These are phyloP conservation scores for Rhododendron kiyosumense DNA, from an alignment of 148 eudicot genomes.

Conservation along the genomic window DNA sequence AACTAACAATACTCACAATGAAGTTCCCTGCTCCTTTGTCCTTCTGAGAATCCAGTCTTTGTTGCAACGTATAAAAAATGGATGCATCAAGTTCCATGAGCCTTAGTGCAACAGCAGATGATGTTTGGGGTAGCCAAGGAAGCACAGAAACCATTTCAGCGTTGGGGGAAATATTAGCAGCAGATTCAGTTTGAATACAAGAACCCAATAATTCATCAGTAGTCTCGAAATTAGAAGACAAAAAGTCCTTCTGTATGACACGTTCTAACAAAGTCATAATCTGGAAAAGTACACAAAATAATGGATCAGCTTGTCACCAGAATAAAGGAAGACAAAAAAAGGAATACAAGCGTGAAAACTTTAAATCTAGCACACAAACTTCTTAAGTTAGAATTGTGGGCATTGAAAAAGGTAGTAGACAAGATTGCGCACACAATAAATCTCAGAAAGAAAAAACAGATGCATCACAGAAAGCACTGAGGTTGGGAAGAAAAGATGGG, in stretches of 20 bases:
- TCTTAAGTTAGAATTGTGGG: background rate
- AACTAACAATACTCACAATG: slow-evolving; percentile 22
- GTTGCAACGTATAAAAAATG: slow-evolving; percentile 22
- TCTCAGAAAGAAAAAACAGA: background rate
- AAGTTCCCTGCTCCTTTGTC: slow-evolving; percentile 21
- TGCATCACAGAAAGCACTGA: background rate
- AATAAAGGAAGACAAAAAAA: background rate
- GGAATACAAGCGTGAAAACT: background rate
- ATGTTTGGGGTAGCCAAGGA: slow-evolving; percentile 70
- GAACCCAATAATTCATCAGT: slow-evolving; percentile 51
- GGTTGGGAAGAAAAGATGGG: background rate
- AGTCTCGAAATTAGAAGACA: slow-evolving; percentile 54
- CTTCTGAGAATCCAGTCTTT: slow-evolving; percentile 26
- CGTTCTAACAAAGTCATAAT: slow-evolving; percentile 59
- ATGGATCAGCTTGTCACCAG: background rate
- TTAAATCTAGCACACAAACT: background rate
- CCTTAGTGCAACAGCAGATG: slow-evolving; percentile 46
- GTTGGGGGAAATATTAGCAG: slow-evolving; percentile 17
- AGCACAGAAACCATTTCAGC: slow-evolving; percentile 45
- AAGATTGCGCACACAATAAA: background rate
- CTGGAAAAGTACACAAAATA: slow-evolving; percentile 30
- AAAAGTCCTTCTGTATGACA: slow-evolving; percentile 53
- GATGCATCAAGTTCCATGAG: slow-evolving; percentile 50
- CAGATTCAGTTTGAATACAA: slow-evolving; percentile 23
- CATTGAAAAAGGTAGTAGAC: background rate